Evolutionary conservation across 2,329 filamentous ascomycete genomes (phyloP), one percentile per base, ranked within the genome.

Genomic region (Fusarium palustre): DNA sequence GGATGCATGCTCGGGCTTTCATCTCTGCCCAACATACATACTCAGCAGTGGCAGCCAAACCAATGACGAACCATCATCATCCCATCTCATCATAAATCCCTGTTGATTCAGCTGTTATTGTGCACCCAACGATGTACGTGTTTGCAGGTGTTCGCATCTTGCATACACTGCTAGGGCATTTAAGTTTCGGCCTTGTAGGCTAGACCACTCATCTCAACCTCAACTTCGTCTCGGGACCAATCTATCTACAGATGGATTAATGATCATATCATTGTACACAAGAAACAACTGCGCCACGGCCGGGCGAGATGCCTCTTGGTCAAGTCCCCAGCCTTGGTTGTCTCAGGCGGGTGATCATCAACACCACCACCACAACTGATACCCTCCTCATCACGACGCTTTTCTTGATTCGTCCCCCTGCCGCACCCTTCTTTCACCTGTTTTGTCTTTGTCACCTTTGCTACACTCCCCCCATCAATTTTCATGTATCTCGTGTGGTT

Each of bases 341-440:
- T 74, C 72, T 74, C 69, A 74, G 67, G 64, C 69, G 70, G 70
- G 62, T 74, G 72, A 73, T 73, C 72, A 73, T 56, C 72, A 66
- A 64, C 49, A 70, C 65, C 58, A 61, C 71, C 56, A 65, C 47
- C 55, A 66, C 60, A 58, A 57, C 49, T 55, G 68, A 33, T 57
- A 61, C 68, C 70, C 67, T 63, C 55, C 59, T 68, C 45, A 66
- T 69, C 65, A 62, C 55, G 45, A 45, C 55, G 30, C 55, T 53
- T 61, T 73, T 63, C 54, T 59, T 64, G 49, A 73, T 68, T 73
- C 66, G 59, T 60, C 41, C 64, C 62, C 54, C 56, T 55, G 63
- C 48, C 58, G 68, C 67, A 68, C 66, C 59, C 56, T 69, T 57
- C 30, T 56, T 62, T 41, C 36, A 33, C 34, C 34, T 48, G 49